Base-by-base conservation (phyloP, 2,329 filamentous ascomycete species). In the Metarhizium robertsii region DNA sequence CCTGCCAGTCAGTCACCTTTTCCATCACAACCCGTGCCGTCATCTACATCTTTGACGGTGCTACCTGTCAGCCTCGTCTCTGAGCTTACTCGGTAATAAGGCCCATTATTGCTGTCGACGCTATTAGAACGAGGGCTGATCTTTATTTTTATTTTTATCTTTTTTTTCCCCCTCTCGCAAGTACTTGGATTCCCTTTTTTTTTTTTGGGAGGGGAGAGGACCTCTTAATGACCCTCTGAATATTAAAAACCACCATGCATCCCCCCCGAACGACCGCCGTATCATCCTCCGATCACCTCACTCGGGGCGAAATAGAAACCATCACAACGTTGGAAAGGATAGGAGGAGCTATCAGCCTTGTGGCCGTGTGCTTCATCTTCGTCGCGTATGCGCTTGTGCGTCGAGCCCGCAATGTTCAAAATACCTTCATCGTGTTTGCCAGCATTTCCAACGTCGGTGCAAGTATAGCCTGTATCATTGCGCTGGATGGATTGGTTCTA, bases 391-490 rank as follows among this genome's bases (percentile, higher is more conserved):
- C 67, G 13, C 52, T 75, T 1, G 78, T 78, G 52, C 80, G 76
- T 53, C 70, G 76, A 2, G 71, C 81, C 18, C 77, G 80, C 14
- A 82, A 80, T 20, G 77, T 84, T 0, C 80, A 81, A 16, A 84
- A 83, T 62, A 81, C 79, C 1, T 84, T 84, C 59, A 83, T 84
- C 52, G 72, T 83, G 29, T 83, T 83, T 61, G 81, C 81, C 6
- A 83, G 80, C 20, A 72, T 83, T 30, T 77, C 80, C 57, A 84
- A 84, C 59, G 68, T 83, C 4, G 80, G 80, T 2, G 80, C 81
- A 13, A 81, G 80, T 60, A 71, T 78, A 47, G 88, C 85, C 11
- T 90, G 87, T 50, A 73, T 90, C 30, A 89, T 92, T 50, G 86
- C 85, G 6, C 80, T 83, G 55, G 79, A 83, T 16, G 87, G 85